Percentiles rank a stretch among this genome's conserved stretches.
phyloP scores from a whole-genome alignment of 2,329 filamentous ascomycete genomes.

The Neonectria sp. region DNA sequence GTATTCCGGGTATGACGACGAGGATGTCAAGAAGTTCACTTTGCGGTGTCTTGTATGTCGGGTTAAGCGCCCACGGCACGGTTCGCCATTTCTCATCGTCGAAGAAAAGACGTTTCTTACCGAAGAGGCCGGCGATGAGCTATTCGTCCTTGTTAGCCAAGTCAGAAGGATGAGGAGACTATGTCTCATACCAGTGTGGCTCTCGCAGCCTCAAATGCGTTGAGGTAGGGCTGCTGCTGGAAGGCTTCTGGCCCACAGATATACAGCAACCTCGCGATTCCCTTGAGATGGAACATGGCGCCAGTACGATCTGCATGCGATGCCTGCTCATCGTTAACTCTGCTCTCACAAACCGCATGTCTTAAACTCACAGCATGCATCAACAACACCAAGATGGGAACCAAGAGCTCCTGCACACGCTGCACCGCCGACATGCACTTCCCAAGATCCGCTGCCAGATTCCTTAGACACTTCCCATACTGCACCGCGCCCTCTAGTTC shows the following conservation, averaged over 20 bases:
- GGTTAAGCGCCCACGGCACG: conserved; percentile 29
- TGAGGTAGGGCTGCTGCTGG: conserved; percentile 29
- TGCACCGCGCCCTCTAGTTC: conserved; percentile 21
- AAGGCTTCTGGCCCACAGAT: conserved; percentile 31
- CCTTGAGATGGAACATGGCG: conserved; percentile 28
- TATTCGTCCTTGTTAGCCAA: background rate
- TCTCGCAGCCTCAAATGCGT: conserved; percentile 33
- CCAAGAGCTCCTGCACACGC: conserved; percentile 11
- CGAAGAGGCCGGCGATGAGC: conserved; percentile 28
- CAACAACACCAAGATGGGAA: conserved; percentile 29
- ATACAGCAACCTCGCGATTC: conserved; percentile 25
- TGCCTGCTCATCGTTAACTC: conserved; percentile 10
- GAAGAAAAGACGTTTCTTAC: conserved; percentile 31
- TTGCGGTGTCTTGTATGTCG: conserved; percentile 24
- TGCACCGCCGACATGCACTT: background rate
- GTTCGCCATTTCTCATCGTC: conserved; percentile 31
- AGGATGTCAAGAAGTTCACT: conserved; percentile 31
- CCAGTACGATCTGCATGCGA: conserved; percentile 22
- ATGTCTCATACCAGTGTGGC: conserved; percentile 22
- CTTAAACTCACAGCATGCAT: conserved; percentile 27
- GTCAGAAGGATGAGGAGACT: background rate
- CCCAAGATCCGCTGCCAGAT: conserved; percentile 18
- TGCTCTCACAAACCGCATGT: rapidly evolving
- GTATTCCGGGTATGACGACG: conserved; percentile 23
- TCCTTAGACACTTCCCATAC: conserved; percentile 27